These are phyloP conservation scores for Podospora fimiseda DNA, from an alignment of 495 filamentous ascomycete genomes.

Conservation along the genomic window DNA sequence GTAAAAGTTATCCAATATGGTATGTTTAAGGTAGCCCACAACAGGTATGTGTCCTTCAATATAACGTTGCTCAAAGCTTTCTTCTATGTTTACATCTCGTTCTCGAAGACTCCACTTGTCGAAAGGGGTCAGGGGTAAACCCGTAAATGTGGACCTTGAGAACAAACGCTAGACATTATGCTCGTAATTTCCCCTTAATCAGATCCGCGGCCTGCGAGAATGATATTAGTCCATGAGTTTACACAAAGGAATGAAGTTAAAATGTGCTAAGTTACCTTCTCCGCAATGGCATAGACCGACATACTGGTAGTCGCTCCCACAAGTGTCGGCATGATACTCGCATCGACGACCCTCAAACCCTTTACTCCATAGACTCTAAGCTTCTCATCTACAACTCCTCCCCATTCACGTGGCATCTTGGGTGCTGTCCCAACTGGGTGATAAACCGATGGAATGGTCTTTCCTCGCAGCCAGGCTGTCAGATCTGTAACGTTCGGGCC, in stretches of 20 bases:
- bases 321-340: constrained; percentile 33
- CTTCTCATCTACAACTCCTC: constrained; percentile 40
- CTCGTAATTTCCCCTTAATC: background rate
- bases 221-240: background rate
- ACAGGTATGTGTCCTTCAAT: too few species aligned
- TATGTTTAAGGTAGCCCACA: too few species aligned
- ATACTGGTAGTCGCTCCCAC: constrained; percentile 30
- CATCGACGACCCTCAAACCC: constrained; percentile 34
- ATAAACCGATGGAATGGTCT: constrained; percentile 27
- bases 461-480: constrained; percentile 17
- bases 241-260: too few species aligned
- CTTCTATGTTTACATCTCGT: too few species aligned
- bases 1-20: too few species aligned
- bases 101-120: too few species aligned
- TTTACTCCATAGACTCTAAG: constrained; percentile 34
- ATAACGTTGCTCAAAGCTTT: too few species aligned
- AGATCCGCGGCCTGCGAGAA: constrained; percentile 1
- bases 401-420: constrained; percentile 44
- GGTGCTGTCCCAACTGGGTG: constrained; percentile 33
- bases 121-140: too few species aligned
- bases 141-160: too few species aligned
- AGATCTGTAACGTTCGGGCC: constrained; percentile 23
- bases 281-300: constrained; percentile 36
- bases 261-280: constrained; percentile 8
- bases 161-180: too few species aligned